These are phyloP conservation scores for Phytophthora kernoviae DNA, from an alignment of 352 stramenopile species.

Conservation along the genomic window DNA sequence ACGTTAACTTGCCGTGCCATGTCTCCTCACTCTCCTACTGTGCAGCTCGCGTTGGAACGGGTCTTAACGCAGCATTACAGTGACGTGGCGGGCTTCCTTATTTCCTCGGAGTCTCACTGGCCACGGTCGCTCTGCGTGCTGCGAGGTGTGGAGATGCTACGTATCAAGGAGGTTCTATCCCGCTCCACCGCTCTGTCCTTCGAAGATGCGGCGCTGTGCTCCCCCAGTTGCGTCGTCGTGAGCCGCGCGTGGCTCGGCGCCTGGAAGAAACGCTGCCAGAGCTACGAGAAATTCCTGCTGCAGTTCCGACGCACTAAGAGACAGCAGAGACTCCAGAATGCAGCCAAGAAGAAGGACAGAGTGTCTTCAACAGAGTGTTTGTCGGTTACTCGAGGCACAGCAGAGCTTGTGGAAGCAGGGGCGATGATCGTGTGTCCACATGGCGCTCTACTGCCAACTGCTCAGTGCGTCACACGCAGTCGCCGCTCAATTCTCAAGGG, in stretches of 20 bases:
- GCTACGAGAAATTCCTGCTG: slow-evolving; percentile 74
- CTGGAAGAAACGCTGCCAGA: slow-evolving; percentile 73
- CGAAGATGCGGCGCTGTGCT: slow-evolving; percentile 44
- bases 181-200: slow-evolving; percentile 36
- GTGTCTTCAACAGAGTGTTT: slow-evolving; percentile 3
- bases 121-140: slow-evolving; percentile 62
- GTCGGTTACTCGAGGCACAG: slow-evolving; percentile 17
- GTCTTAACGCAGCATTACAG: slow-evolving; percentile 63
- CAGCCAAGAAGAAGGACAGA: slow-evolving; percentile 31
- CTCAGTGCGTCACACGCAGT: slow-evolving; percentile 63
- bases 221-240: slow-evolving; percentile 56
- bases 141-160: slow-evolving; percentile 66
- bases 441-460: slow-evolving; percentile 51
- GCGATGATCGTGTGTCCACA: slow-evolving; percentile 76
- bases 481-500: slow-evolving; percentile 63
- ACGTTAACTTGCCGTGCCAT: slow-evolving; percentile 49
- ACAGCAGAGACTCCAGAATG: slow-evolving; percentile 59
- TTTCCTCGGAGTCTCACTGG: slow-evolving; percentile 54
- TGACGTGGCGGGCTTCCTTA: slow-evolving; percentile 57
- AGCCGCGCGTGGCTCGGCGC: slow-evolving; percentile 77
- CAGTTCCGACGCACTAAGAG: slow-evolving; percentile 77
- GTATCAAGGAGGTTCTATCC: slow-evolving; percentile 61
- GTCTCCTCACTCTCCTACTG: slow-evolving; percentile 29
- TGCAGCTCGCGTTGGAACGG: slow-evolving; percentile 63
- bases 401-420: slow-evolving; percentile 34